Conservation (phyloP, 164 flowering plant genomes). For the Vitis rotundifolia region DNA sequence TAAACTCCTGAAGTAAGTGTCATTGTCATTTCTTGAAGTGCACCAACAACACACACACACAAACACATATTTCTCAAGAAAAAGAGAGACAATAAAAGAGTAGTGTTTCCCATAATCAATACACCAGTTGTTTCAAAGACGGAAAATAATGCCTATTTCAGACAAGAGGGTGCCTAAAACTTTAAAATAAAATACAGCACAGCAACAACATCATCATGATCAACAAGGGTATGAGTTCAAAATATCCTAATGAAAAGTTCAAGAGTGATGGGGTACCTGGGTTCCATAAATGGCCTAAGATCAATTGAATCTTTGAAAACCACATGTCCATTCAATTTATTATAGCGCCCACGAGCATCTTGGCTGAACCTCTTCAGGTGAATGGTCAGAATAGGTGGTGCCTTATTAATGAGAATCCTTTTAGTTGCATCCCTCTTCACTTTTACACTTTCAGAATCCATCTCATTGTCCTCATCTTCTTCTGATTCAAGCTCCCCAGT, state of each 20-base stretch:
- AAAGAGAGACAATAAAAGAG: too few relatives aligned
- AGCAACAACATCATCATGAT: background rate
- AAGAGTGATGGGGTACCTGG: constrained; percentile 49
- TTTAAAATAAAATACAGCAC: background rate
- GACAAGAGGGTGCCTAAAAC: too few relatives aligned
- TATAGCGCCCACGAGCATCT: constrained; percentile 91
- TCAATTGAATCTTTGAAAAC: constrained; percentile 62
- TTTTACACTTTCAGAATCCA: constrained; percentile 38
- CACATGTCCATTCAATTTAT: constrained; percentile 88
- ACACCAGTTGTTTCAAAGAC: too few relatives aligned
- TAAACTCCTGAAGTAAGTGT: too few relatives aligned
- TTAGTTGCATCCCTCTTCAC: constrained; percentile 89
- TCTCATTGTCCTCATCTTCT: constrained; percentile 39
- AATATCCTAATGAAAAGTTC: background rate
- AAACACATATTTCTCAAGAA: too few relatives aligned
- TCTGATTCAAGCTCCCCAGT: constrained; percentile 30
- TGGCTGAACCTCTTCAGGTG: constrained; percentile 94
- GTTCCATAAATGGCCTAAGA: constrained; percentile 75
- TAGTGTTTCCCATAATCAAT: too few relatives aligned
- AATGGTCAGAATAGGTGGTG: constrained; percentile 80
- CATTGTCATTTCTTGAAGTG: too few relatives aligned
- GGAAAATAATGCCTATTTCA: too few relatives aligned
- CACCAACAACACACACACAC: too few relatives aligned
- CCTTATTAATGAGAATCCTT: constrained; percentile 66
- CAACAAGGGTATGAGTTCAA: background rate